Base-by-base conservation (phyloP, 2,329 filamentous ascomycete genomes). In the Penicillium griseofulvum region DNA sequence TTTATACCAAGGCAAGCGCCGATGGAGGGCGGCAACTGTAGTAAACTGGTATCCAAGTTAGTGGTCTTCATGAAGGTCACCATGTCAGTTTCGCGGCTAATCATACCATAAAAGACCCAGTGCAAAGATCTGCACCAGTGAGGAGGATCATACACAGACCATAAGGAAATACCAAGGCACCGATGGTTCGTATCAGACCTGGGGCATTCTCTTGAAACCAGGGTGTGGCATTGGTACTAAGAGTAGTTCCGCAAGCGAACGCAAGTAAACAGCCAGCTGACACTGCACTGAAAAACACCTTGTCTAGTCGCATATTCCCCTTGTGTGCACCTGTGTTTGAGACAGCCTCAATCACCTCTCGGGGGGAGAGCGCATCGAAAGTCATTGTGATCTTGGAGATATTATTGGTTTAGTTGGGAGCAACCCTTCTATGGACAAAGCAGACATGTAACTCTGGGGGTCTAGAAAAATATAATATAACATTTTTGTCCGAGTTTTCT, bases 241-340 rank as follows among this genome's bases (percentile, higher is more conserved):
- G 68, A 0, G 71, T 65, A 2, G 78, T 75, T 0, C 77, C 80
- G 39, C 76, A 79, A 5, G 77, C 81, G 58, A 84, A 83, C 2
- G 78, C 74, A 1, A 84, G 69, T 6, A 84, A 67, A 52, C 76
- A 76, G 0, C 82, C 82, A 5, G 80, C 80, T 43, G 80, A 78
- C 38, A 83, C 74, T 4, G 77, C 70, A 56, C 78, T 81, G 43
- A 81, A 61, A 59, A 83, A 82, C 38, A 82, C 71, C 59, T 83
- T 83, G 63, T 81, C 77, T 4, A 78, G 68, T 10, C 79, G 73
- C 78, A 80, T 83, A 52, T 79, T 75, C 10, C 79, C 80, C 64
- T 83, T 84, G 50, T 73, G 73, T 26, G 73, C 72, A 5, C 81
- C 82, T n/a, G 78, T 73, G 11, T 79, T 75, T 1, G 76, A 77